These are phyloP conservation scores for Elymus sibiricus DNA, from an alignment of 176 grass and related monocot genomes.

Conservation along the genomic window DNA sequence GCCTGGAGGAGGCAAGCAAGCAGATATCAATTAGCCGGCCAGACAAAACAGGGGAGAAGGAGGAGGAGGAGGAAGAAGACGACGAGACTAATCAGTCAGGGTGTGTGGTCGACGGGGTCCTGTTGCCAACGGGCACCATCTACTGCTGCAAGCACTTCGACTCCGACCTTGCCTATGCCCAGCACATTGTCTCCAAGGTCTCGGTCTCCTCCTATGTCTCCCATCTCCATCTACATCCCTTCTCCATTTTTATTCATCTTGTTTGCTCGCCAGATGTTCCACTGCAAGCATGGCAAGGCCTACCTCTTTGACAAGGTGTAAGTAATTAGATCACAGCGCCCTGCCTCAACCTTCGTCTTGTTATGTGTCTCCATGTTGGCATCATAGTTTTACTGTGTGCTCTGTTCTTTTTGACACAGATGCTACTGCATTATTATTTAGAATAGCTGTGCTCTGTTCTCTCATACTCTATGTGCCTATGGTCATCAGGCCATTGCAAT, in stretches of 20 bases:
- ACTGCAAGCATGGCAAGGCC: conserved; percentile 52
- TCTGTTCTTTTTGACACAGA: neutral
- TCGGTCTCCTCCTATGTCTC: neutral
- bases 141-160: conserved; percentile 9
- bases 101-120: neutral
- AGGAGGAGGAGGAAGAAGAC: neutral
- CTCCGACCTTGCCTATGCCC: neutral
- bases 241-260: neutral
- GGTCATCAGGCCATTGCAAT: neutral
- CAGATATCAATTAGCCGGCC: neutral
- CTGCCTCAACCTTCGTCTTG: neutral
- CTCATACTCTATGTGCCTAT: neutral
- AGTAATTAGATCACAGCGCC: neutral
- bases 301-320: conserved; percentile 50
- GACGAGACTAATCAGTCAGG: neutral
- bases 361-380: neutral
- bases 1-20: conserved; percentile 46
- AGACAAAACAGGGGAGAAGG: neutral
- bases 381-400: neutral
- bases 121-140: neutral
- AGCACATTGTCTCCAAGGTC: neutral
- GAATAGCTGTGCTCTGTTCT: neutral
- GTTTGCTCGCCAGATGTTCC: conserved; percentile 21
- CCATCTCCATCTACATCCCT: neutral
- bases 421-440: neutral